Percentiles rank a stretch among this genome's conserved stretches.
phyloP scores from a whole-genome alignment of 768 basidiomycete species.

The Leccinum subgranulosum region DNA sequence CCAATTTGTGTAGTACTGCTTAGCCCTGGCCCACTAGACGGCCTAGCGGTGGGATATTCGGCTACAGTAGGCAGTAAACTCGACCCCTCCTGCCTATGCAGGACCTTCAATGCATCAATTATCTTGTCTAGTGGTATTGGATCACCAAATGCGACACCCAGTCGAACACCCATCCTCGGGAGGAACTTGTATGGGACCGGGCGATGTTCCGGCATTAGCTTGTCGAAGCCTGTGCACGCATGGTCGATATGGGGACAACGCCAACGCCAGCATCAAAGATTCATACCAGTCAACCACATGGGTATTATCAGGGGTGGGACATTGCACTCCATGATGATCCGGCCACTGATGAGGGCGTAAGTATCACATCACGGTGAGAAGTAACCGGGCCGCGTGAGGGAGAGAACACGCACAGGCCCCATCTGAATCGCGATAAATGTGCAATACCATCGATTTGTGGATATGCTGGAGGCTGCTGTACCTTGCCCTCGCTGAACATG shows the following conservation, averaged over 20 bases:
- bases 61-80: not conserved
- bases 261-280: not conserved
- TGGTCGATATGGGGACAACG: not conserved
- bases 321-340: slow-evolving; percentile 71
- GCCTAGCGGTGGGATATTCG: not conserved
- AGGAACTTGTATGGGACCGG: slow-evolving; percentile 69
- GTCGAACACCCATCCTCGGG: slow-evolving; percentile 56
- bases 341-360: slow-evolving; percentile 48
- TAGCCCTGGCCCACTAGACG: not conserved
- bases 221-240: slow-evolving; percentile 62
- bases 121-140: slow-evolving; percentile 54
- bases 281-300: slow-evolving; percentile 86
- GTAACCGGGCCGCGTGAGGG: not conserved
- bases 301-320: slow-evolving; percentile 80
- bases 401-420: slow-evolving; percentile 77
- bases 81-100: not conserved
- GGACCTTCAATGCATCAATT: slow-evolving; percentile 16
- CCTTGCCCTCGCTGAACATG: slow-evolving; percentile 85
- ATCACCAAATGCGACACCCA: slow-evolving; percentile 79
- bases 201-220: slow-evolving; percentile 87
- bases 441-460: slow-evolving; percentile 40
- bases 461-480: slow-evolving; percentile 70
- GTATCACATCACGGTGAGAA: slow-evolving; percentile 3
- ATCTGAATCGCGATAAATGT: slow-evolving; percentile 78
- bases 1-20: not conserved